Evolutionary conservation across 2,329 filamentous ascomycete genomes (phyloP).

Genomic region (Monosporascus cannonballus): DNA sequence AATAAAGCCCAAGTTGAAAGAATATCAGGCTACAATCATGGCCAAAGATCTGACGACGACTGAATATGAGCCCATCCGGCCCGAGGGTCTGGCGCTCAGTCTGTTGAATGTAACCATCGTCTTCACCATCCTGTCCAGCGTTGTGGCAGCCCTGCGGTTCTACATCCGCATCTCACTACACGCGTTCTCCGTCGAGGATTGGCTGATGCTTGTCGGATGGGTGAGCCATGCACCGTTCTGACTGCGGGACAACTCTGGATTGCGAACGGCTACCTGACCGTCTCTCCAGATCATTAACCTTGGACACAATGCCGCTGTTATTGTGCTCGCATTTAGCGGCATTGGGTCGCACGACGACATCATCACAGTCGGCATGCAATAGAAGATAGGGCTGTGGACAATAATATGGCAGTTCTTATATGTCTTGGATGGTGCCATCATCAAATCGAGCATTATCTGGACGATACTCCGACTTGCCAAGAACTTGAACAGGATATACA

Average conservation of each 20-base stretch:
- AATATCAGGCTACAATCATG: background rate
- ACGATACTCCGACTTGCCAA: slow-evolving; percentile 7
- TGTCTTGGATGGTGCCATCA: slow-evolving; percentile 8
- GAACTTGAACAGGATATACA: slow-evolving; percentile 1
- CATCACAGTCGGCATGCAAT: slow-evolving; percentile 8
- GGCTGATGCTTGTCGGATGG: slow-evolving; percentile 8
- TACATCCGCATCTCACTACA: slow-evolving; percentile 1
- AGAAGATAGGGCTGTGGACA: slow-evolving; percentile 6
- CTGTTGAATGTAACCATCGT: slow-evolving; percentile 6
- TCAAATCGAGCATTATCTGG: slow-evolving; percentile 9
- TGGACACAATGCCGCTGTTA: slow-evolving; percentile 7
- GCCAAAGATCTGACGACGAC: slow-evolving; percentile 6
- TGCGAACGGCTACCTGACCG: background rate
- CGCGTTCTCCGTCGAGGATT: slow-evolving; percentile 2
- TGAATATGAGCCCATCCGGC: slow-evolving; percentile 7
- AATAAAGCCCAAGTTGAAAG: no score
- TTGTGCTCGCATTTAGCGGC: slow-evolving; percentile 5
- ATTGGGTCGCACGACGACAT: slow-evolving; percentile 10
- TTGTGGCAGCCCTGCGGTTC: slow-evolving; percentile 5
- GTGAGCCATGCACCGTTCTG: background rate
- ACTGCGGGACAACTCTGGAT: no score
- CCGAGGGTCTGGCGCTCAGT: slow-evolving; percentile 6
- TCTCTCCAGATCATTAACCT: slow-evolving; percentile 4
- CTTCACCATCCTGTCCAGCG: slow-evolving; percentile 6
- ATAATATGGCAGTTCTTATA: slow-evolving; percentile 10